Percentiles rank a stretch among this genome's conserved stretches.
Evolutionary conservation across 1,284 basidiomycete species (phyloP).

Genomic region (Schizophyllum amplum): DNA sequence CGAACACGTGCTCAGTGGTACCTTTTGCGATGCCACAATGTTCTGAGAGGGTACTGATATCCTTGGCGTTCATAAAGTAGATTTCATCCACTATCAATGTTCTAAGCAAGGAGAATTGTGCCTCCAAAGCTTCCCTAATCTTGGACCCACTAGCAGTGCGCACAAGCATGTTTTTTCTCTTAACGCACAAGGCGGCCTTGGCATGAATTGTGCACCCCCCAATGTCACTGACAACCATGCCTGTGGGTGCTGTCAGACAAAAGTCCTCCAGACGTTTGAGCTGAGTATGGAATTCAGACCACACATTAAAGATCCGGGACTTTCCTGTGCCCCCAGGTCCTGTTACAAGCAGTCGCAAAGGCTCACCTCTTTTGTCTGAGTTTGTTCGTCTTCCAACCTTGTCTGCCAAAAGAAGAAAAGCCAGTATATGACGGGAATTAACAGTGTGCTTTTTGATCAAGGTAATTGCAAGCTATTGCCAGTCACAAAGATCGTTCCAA

Average conservation of each 20-base stretch:
- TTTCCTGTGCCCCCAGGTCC: slow-evolving; percentile 12
- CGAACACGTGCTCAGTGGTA: slow-evolving; percentile 8
- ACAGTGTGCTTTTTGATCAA: slow-evolving; percentile 7
- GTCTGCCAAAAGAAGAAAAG: slow-evolving; percentile 10
- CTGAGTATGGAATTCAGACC: slow-evolving; percentile 5
- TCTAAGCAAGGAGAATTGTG: slow-evolving; percentile 1
- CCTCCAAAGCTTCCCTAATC: slow-evolving; percentile 1
- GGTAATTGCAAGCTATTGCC: slow-evolving; percentile 5
- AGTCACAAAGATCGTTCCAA: slow-evolving; percentile 4
- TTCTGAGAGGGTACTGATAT: slow-evolving; percentile 7
- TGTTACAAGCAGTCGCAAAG: slow-evolving; percentile 8
- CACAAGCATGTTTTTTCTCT: slow-evolving; percentile 7
- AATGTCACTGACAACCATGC: slow-evolving; percentile 10
- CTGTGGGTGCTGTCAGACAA: slow-evolving; percentile 10
- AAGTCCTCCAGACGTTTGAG: not conserved
- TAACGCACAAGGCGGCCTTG: slow-evolving; percentile 2
- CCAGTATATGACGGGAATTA: slow-evolving; percentile 10
- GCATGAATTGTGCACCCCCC: slow-evolving; percentile 6
- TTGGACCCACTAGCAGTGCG: not conserved
- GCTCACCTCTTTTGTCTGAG: not conserved
- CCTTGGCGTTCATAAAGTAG: slow-evolving; percentile 8
- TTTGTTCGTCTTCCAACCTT: slow-evolving; percentile 5
- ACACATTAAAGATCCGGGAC: slow-evolving; percentile 8
- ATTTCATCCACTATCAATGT: slow-evolving; percentile 10
- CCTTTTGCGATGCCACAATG: slow-evolving; percentile 5